phyloP scores from a whole-genome alignment of 2,329 filamentous ascomycete species.

The Fusarium newnesense region DNA sequence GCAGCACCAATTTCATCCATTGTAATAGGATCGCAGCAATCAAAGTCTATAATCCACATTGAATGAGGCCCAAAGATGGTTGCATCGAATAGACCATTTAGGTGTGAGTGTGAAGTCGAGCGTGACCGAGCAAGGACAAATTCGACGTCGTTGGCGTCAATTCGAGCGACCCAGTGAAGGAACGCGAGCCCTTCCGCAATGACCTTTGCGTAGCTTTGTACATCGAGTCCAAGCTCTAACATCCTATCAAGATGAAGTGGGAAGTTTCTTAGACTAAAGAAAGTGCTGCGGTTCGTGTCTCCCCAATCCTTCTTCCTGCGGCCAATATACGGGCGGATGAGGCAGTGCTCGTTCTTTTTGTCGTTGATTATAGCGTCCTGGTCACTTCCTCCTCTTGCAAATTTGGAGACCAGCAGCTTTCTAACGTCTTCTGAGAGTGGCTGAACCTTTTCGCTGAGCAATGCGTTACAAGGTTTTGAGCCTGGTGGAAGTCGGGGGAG shows the following conservation, averaged over 20 bases:
- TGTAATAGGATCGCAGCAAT: conserved; percentile 49
- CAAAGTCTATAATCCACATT: conserved; percentile 61
- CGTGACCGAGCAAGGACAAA: conserved; percentile 59
- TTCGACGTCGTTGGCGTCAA: conserved; percentile 66
- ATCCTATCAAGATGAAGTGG: conserved; percentile 62
- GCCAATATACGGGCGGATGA: conserved; percentile 62
- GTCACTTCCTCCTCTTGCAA: conserved; percentile 15
- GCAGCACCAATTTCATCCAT: conserved; percentile 54
- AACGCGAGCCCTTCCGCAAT: conserved; percentile 63
- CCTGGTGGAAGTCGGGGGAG: conserved; percentile 32
- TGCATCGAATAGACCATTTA: neutral
- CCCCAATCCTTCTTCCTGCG: conserved; percentile 35
- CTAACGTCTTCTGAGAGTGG: conserved; percentile 28
- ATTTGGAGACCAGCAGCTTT: conserved; percentile 31
- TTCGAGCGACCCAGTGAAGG: conserved; percentile 58
- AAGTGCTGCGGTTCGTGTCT: neutral
- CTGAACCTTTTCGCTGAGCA: conserved; percentile 46
- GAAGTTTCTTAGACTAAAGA: conserved; percentile 60
- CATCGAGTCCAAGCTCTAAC: conserved; percentile 52
- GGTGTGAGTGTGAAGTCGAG: neutral
- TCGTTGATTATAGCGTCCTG: conserved; percentile 28
- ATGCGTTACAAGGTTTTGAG: conserved; percentile 40
- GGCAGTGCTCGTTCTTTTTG: conserved; percentile 55
- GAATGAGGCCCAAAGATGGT: conserved; percentile 46
- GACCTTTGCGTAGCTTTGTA: conserved; percentile 49